Evolutionary conservation across 345 rosid species (phyloP), one percentile per base, ranked within the genome.

Genomic region (Microcos paniculata): DNA sequence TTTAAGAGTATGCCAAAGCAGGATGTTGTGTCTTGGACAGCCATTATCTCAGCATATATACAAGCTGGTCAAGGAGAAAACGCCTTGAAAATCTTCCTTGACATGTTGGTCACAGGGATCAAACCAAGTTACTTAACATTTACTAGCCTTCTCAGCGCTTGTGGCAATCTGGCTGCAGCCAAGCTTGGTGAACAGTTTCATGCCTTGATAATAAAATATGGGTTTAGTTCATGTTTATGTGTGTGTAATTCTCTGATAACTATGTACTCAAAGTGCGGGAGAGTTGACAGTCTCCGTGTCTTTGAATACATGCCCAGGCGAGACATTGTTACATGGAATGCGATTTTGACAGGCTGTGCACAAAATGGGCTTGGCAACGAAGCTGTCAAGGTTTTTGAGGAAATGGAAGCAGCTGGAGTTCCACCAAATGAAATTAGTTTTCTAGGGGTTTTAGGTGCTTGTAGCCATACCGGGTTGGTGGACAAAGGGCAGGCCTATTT

Each of bases 281-380:
- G 65, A 75, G 13, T 75, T 46, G 67, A 72, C 65, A 79, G 84
- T 38, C 73, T 78, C 65, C n/a, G 8, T 31, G 71, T 82, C 77
- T 78, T 82, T 51, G 59, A 67, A 35, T 75, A 71, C 51, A 66
- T 82, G 81, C 51, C 58, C 49, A 61, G 66, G 23, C 63, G 43
- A 70, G 84, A 82, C 49, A 57, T 63, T 56, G 56, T 81, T 70
- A 31, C 81, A 11, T 81, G 84, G 84, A 81, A 81, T 78, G 79
- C 81, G n/a, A 77, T 78, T 64, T 74, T 78, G n/a, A 26, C 56
- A 48, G 84, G 81, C 70, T 70, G 79, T 64, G 84, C 81, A 33
- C 84, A 81, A 70, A 81, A 74, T 45, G 79, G 81, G 66, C 75
- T 70, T 7, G 76, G 64, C 14, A 48, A 56, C 63, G 81, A 77